A percentile compares a stretch with the other conserved stretches of the same genome.
Evolutionary conservation across 2,329 filamentous ascomycete species (phyloP).

Genomic region (Aspergillus bombycis): DNA sequence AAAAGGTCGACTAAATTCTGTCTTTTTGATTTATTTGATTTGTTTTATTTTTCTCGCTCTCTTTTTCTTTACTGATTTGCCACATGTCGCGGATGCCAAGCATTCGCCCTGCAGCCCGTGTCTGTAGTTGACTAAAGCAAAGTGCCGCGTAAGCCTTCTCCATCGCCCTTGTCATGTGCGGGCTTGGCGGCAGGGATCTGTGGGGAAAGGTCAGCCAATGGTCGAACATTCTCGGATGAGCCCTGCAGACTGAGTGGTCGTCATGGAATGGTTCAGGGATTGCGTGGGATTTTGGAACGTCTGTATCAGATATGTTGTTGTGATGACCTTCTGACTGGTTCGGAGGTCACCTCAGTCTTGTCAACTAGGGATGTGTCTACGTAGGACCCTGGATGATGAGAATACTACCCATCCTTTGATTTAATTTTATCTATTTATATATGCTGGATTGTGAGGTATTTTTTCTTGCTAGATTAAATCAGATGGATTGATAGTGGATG

Average conservation of each 20-base stretch:
- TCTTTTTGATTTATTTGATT: too few species aligned
- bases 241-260: neutral
- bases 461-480: neutral
- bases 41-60: too few species aligned
- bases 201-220: conserved; percentile 17
- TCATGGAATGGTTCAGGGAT: conserved; percentile 6
- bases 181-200: conserved; percentile 21
- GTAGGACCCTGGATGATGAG: neutral
- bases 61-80: conserved; percentile 7
- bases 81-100: conserved; percentile 20
- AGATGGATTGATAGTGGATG: neutral
- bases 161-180: conserved; percentile 29
- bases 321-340: neutral
- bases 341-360: neutral
- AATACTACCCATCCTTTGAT: neutral
- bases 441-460: neutral
- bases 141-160: conserved; percentile 30
- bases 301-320: conserved; percentile 4
- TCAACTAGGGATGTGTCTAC: neutral
- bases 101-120: conserved; percentile 17
- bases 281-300: neutral
- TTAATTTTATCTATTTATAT: too few species aligned
- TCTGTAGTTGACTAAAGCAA: neutral
- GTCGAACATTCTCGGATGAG: neutral
- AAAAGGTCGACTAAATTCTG: neutral